phyloP scores from a whole-genome alignment of 495 filamentous ascomycete species.

The Penicillium samsonianum region DNA sequence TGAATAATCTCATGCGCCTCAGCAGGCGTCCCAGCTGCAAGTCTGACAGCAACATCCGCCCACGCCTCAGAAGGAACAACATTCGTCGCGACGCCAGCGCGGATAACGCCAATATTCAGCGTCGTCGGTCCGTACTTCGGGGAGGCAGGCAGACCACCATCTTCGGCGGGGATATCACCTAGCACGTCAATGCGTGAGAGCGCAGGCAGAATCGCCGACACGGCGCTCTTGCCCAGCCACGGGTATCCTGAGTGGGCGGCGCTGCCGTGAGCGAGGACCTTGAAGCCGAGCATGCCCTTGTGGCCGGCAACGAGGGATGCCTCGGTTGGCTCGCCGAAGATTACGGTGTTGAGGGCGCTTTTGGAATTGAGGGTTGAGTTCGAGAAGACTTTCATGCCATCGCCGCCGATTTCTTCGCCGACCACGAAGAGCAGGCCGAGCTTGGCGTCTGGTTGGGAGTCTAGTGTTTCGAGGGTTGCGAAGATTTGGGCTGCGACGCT shows the following conservation, averaged over 20 bases:
- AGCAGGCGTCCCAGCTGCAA: slow-evolving; percentile 69
- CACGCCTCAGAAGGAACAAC: slow-evolving; percentile 75
- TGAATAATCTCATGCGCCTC: slow-evolving; percentile 54
- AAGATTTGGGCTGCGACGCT: slow-evolving; percentile 78
- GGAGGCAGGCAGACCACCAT: slow-evolving; percentile 65
- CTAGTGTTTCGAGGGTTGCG: slow-evolving; percentile 64
- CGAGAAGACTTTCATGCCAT: slow-evolving; percentile 72
- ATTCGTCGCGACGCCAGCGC: slow-evolving; percentile 84
- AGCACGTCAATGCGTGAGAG: slow-evolving; percentile 62
- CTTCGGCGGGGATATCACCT: slow-evolving; percentile 37
- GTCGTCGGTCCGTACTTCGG: slow-evolving; percentile 83
- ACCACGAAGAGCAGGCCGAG: slow-evolving; percentile 86
- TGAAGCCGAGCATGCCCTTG: slow-evolving; percentile 74
- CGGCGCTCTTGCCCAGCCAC: slow-evolving; percentile 77
- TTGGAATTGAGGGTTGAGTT: slow-evolving; percentile 40
- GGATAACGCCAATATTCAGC: slow-evolving; percentile 76
- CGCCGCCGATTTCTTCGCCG: slow-evolving; percentile 78
- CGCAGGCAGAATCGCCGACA: slow-evolving; percentile 69
- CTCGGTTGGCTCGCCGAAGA: slow-evolving; percentile 92
- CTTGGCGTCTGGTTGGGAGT: slow-evolving; percentile 37
- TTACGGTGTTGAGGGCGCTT: slow-evolving; percentile 61
- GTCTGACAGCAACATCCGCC: slow-evolving; percentile 67
- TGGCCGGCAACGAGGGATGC: slow-evolving; percentile 83
- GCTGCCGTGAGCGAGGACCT: slow-evolving; percentile 66
- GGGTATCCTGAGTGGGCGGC: slow-evolving; percentile 91